Conservation (phyloP, 805 yeast genomes). For the Yarrowia bubula region DNA sequence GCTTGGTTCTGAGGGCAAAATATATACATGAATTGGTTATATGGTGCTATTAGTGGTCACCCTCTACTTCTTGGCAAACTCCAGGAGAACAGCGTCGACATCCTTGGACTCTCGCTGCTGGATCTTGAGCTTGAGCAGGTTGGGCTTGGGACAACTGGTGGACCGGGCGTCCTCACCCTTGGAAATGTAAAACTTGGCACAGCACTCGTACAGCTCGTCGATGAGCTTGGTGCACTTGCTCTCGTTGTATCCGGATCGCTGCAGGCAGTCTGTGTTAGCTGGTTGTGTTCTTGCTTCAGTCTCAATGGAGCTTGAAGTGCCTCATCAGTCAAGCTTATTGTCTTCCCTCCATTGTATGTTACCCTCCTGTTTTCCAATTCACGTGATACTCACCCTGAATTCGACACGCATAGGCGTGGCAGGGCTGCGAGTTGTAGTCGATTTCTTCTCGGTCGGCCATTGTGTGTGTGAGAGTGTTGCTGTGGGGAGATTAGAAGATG, state of each 20-base stretch:
- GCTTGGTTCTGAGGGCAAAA: no score
- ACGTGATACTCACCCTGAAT: conserved; percentile 56
- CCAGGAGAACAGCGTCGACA: conserved; percentile 54
- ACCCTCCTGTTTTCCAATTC: no score
- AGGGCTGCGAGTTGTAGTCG: conserved; percentile 40
- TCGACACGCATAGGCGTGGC: conserved; percentile 78
- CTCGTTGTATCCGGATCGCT: conserved; percentile 63
- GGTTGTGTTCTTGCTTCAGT: no score
- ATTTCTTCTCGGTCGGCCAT: conserved; percentile 16
- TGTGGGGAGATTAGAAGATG: not conserved
- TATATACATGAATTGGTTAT: conserved; percentile 1
- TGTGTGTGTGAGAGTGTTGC: not conserved
- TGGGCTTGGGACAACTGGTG: conserved; percentile 76
- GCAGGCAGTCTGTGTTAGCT: conserved; percentile 54
- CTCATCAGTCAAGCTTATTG: no score
- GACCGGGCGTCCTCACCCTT: conserved; percentile 61
- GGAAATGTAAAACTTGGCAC: conserved; percentile 59
- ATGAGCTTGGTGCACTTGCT: conserved; percentile 67
- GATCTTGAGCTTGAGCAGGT: conserved; percentile 59
- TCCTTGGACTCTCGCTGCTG: conserved; percentile 58
- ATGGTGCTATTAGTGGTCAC: no score
- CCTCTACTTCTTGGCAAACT: conserved; percentile 30
- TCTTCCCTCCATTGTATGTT: no score
- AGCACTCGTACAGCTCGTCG: conserved; percentile 71
- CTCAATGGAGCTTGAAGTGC: no score